A percentile compares a stretch with the other conserved stretches of the same genome.
Conservation (phyloP, 1,139 yeast genomes). For the Candida sojae region DNA sequence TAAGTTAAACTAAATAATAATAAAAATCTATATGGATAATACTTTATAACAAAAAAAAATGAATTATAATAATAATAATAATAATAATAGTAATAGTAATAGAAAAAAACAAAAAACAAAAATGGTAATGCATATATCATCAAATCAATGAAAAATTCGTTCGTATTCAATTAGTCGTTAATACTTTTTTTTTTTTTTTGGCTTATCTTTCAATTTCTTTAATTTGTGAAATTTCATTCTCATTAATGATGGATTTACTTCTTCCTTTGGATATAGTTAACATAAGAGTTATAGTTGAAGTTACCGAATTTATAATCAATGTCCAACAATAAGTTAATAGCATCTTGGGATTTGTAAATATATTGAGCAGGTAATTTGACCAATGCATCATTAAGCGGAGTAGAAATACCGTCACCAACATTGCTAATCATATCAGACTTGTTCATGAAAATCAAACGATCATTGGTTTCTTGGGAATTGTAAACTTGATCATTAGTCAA, state of each 20-base stretch:
- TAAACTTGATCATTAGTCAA: constrained; percentile 51
- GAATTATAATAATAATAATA: neutral
- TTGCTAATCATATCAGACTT: constrained; percentile 25
- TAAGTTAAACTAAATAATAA: neutral
- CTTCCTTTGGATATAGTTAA: constrained; percentile 44
- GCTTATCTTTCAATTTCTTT: neutral
- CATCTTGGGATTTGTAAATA: constrained; percentile 62
- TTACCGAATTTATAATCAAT: constrained; percentile 63
- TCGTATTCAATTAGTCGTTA: constrained; percentile 1
- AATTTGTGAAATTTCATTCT: neutral
- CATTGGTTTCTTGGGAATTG: constrained; percentile 35
- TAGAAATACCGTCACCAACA: constrained; percentile 15
- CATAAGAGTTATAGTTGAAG: constrained; percentile 54
- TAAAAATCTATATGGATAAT: constrained; percentile 1
- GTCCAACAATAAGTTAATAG: constrained; percentile 62
- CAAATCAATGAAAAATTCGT: neutral
- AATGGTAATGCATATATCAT: neutral
- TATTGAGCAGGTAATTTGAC: constrained; percentile 49
- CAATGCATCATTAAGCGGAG: constrained; percentile 36
- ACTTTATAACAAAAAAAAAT: neutral
- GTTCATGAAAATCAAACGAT: constrained; percentile 41
- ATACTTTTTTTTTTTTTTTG: neutral
- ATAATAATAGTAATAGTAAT: neutral
- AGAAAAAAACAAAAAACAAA: neutral
- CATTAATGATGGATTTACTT: neutral